Percentiles rank a stretch among this genome's conserved stretches.
These are phyloP conservation scores for Onygena corvina DNA, from an alignment of 2,329 filamentous ascomycete species.

Conservation along the genomic window DNA sequence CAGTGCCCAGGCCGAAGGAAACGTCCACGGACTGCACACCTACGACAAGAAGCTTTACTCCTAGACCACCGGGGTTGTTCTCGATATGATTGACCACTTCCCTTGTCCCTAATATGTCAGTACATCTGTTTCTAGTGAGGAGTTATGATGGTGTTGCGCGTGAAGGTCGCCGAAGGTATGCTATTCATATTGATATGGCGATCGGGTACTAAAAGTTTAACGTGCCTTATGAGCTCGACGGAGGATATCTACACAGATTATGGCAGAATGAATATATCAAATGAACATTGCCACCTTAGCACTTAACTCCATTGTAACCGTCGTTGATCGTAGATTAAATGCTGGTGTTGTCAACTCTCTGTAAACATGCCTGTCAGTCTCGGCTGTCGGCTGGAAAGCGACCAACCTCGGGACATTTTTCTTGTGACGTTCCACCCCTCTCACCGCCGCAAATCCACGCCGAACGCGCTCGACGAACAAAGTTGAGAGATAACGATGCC, in stretches of 20 bases:
- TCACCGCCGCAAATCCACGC: background rate
- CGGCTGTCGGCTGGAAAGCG: background rate
- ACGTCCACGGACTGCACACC: slow-evolving; percentile 90
- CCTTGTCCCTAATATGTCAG: background rate
- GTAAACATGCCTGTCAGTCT: too few species aligned
- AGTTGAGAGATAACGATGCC: background rate
- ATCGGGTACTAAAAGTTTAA: background rate
- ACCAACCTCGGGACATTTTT: background rate
- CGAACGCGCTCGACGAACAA: background rate
- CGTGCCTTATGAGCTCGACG: background rate
- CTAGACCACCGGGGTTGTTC: slow-evolving; percentile 36
- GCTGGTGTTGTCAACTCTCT: too few species aligned
- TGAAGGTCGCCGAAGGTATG: background rate
- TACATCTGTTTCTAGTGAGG: background rate
- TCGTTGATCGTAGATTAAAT: background rate
- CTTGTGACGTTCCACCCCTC: background rate
- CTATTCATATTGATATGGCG: background rate
- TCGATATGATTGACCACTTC: background rate
- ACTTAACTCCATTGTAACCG: background rate
- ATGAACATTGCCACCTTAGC: background rate
- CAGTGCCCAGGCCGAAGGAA: slow-evolving; percentile 90
- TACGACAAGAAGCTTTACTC: slow-evolving; percentile 99
- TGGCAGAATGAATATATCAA: background rate
- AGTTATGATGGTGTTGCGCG: background rate
- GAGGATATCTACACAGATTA: background rate